Conservation (phyloP, 805 yeast species). For the Teunomyces panamensis region DNA sequence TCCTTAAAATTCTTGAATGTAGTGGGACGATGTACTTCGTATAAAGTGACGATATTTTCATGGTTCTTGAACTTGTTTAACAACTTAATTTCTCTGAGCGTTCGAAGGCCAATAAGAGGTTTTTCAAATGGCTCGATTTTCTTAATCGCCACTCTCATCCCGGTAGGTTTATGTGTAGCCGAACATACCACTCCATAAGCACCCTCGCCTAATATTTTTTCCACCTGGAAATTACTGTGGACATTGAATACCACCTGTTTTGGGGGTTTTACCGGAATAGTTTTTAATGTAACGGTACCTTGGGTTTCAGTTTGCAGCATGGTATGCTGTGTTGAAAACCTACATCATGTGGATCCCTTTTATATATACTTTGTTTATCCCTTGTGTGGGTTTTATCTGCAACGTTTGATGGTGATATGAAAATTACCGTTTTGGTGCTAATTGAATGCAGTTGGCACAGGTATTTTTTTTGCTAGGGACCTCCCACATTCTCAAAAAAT, state of each 20-base stretch:
- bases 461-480: not conserved
- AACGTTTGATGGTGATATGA: not conserved
- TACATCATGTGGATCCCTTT: not conserved
- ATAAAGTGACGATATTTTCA: conserved; percentile 66
- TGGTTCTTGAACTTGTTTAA: conserved; percentile 63
- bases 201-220: conserved; percentile 70
- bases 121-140: conserved; percentile 70
- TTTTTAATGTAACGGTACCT: not conserved
- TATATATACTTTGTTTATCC: not conserved
- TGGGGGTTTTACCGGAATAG: not conserved
- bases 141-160: conserved; percentile 70
- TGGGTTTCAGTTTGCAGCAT: conserved; percentile 1
- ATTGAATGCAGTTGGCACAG: not conserved
- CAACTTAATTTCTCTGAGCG: conserved; percentile 67
- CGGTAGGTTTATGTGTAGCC: conserved; percentile 61
- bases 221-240: conserved; percentile 57
- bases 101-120: conserved; percentile 63
- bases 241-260: conserved; percentile 50
- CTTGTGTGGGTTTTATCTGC: conserved; percentile 1
- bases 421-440: conserved; percentile 1
- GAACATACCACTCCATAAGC: conserved; percentile 79
- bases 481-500: not conserved
- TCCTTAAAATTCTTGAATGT: conserved; percentile 61
- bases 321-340: not conserved
- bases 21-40: conserved; percentile 64